These are phyloP conservation scores for Claviceps sp. DNA, from an alignment of 2,329 filamentous ascomycete species.

Conservation along the genomic window DNA sequence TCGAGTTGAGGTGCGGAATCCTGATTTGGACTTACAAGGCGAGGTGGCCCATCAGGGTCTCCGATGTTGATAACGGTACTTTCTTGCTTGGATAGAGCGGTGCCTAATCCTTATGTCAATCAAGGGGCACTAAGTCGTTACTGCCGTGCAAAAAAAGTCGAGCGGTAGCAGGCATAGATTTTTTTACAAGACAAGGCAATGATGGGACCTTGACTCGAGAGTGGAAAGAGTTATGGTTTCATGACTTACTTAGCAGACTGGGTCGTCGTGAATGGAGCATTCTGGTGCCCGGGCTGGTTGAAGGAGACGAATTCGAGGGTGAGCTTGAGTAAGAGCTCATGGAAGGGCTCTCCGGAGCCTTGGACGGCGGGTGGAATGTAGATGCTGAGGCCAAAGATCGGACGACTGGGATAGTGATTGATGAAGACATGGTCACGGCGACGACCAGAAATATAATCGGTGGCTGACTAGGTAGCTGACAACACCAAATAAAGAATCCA, in stretches of 20 bases:
- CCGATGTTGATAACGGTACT: constrained; percentile 73
- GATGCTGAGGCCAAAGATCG: constrained; percentile 21
- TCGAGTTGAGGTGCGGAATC: neutral
- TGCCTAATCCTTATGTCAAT: constrained; percentile 35
- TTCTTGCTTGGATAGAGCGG: constrained; percentile 59
- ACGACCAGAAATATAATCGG: neutral
- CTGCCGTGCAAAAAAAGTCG: too few relatives aligned
- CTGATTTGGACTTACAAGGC: constrained; percentile 41
- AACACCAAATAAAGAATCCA: neutral
- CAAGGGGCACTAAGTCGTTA: constrained; percentile 5
- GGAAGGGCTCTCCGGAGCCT: constrained; percentile 34
- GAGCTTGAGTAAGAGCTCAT: constrained; percentile 26
- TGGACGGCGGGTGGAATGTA: constrained; percentile 25
- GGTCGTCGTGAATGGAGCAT: constrained; percentile 42
- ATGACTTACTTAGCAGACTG: constrained; percentile 42
- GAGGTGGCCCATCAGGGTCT: constrained; percentile 56
- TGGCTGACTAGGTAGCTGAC: neutral
- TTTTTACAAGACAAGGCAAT: neutral
- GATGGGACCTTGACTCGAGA: neutral
- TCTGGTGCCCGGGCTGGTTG: constrained; percentile 36
- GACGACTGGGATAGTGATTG: constrained; percentile 51
- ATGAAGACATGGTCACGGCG: constrained; percentile 44
- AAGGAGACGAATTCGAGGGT: constrained; percentile 43
- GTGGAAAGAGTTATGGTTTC: constrained; percentile 1
- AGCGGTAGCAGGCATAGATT: neutral